Evolutionary conservation across 148 eudicot species (phyloP), one percentile per base, ranked within the genome.

Genomic region (Salicornia ramosissima): DNA sequence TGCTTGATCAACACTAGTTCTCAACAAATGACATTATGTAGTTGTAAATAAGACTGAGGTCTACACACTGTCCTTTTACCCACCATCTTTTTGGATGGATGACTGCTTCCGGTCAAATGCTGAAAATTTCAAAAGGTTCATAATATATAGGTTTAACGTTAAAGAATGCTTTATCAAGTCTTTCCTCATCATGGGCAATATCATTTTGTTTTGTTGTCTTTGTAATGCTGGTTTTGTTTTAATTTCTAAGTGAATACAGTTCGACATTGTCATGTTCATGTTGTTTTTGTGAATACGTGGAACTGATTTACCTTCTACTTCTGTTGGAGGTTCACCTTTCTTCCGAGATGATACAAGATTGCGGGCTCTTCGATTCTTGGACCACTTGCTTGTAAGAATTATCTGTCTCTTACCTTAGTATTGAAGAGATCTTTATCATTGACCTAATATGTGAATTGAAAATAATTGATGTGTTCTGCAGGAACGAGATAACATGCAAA

Each of bases 401-500:
- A 28, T 39, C 69, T 53, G 70, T 53, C 40, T 82, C 42, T 59
- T 19, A 28, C 68, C 45, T 43, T 18, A 29, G 58, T 31, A 51
- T 71, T 67, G 60, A 52, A 50, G 68, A 42, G 43, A 19, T 68
- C 47, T 49, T 6, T 18, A 46, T 29, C 46, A 3, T 25, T 57
- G 55, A 7, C 10, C 31, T 36, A 47, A 16, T 8, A 18, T 47
- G 39, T 71, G 26, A 67, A 65, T 29, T 57, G 15, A 19, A 60
- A 53, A 6, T 22, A 25, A 55, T 18, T 78, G 54, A 24, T 74
- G 34, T 49, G 52, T 39, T 65, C 70, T 79, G 64, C 83, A 94
- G 99, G 99, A 86, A 79, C 87, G 99, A 81, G 99, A 94, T 67
- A 94, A 94, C 86, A 94, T 90, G 92, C 99, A 94, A 71, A 94